Base-by-base conservation (phyloP, 208 protist genomes). In the Leishmania aethiopica region DNA sequence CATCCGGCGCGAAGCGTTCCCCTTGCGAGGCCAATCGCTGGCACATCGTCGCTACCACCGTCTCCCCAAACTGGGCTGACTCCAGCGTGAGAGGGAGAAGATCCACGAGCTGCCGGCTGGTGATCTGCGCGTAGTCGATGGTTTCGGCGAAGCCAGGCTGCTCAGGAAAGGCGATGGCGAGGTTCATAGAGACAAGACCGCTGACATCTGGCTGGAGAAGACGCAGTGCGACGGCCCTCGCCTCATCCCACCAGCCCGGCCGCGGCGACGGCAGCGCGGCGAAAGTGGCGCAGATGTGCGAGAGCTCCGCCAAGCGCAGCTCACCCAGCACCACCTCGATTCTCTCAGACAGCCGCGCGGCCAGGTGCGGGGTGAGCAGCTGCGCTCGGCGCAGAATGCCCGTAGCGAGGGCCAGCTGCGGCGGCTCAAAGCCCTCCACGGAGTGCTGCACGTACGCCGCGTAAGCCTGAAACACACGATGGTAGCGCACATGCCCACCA, bases 251-350 rank as follows among this genome's bases (percentile, higher is more conserved):
- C 94, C 94, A 97, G 2, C 80, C 32, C 47, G 92, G 94, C 49
- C 60, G 82, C 62, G 73, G 78, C 28, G 13, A 45, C 40, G 85
- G 79, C 77, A 96, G 88, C 22, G 85, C 81, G 13, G 92, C 88
- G 79, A 96, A 95, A 13, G 92, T 94, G 57, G 90, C 89, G 76
- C 94, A 97, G 70, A 97, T 92, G 85, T 96, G 92, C 53, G 91
- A 93, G 45, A 97, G 90, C 89, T 97, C 92, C 0, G 91, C 78
- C 7, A 97, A 84, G 25, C 89, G 87, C 83, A 97, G 84, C 84
- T 97, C 92, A 7, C 92, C 92, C 10, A 97, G 84, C 28, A 92
- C 84, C 51, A 87, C 84, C 83, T 97, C 94, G 67, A 95, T 90
- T 15, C 91, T 88, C 81, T 88, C 87, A 10, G 91, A 87, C 55